Conservation (phyloP, 768 basidiomycete species). For the Hortiboletus campestris region DNA sequence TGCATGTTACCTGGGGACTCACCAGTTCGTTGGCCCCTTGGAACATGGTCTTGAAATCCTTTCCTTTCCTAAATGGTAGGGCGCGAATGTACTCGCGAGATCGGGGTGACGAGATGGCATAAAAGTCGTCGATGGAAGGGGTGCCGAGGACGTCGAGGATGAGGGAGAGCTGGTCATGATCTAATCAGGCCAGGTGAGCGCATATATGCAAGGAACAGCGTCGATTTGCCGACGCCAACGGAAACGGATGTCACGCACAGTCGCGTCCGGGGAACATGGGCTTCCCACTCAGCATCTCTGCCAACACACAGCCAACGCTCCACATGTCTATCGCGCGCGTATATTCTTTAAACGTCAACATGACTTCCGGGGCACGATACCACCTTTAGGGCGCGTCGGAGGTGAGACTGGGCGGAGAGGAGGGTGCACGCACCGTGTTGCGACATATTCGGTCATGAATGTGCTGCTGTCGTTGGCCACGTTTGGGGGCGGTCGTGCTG, state of each 20-base stretch:
- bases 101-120: slow-evolving; percentile 79
- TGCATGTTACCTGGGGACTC: slow-evolving; percentile 2
- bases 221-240: no score
- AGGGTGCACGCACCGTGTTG: slow-evolving; percentile 61
- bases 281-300: slow-evolving; percentile 90
- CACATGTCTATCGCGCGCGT: slow-evolving; percentile 85
- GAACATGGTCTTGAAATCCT: slow-evolving; percentile 66
- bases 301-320: slow-evolving; percentile 84
- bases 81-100: slow-evolving; percentile 88
- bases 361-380: slow-evolving; percentile 98
- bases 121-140: slow-evolving; percentile 89
- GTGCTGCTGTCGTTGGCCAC: slow-evolving; percentile 73
- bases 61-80: slow-evolving; percentile 81
- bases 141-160: slow-evolving; percentile 95
- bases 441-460: slow-evolving; percentile 93
- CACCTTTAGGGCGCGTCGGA: slow-evolving; percentile 49
- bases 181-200: slow-evolving; percentile 21
- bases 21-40: slow-evolving; percentile 72
- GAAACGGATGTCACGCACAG: slow-evolving; percentile 43
- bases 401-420: background rate
- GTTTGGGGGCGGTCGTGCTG: slow-evolving; percentile 69
- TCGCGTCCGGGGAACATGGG: slow-evolving; percentile 95
- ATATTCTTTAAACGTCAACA: slow-evolving; percentile 97
- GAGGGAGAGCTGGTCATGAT: slow-evolving; percentile 90
- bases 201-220: no score